Base-by-base conservation (phyloP, 257 asterid genomes). In the Thymus mandschuricus region DNA sequence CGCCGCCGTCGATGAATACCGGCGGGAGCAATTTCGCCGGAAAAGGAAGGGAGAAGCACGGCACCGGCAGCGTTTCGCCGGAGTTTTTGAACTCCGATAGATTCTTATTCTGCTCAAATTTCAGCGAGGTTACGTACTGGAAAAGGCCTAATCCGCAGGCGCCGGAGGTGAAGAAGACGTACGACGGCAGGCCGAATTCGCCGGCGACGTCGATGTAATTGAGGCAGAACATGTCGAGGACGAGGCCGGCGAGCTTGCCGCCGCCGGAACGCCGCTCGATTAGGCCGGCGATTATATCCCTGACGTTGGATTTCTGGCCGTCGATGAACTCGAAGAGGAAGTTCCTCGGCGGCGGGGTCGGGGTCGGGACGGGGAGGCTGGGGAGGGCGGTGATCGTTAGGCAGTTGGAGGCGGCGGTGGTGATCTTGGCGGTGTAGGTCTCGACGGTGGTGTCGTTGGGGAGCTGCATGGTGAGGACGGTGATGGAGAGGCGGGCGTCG, bases 221-320 rank as follows among this genome's bases (percentile, higher is more conserved):
- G 0, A 82, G 77, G 74, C 91, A 90, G 76, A 90, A 85, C 87
- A 88, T 76, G 68, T 86, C 90, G 2, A 91, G 71, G 21, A 91
- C 84, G 0, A 89, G 69, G 0, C 90, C 92, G 0, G 79, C 83
- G 0, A 84, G 29, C 2, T 56, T 41, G 63, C 21, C 30, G 64
- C 15, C 1, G 78, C 70, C 10, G 3, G 21, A 21, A 21, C 27
- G 27, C 0, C 56, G 68, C 0, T 63, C 11, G 21, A 80, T 4
- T 0, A 81, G 60, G 8, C 69, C 54, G 1, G 83, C 59, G 31
- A 91, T 70, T 5, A 43, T 49, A 1, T 81, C 80, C 71, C 86
- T 80, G 0, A 91, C 66, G 5, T 52, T 64, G n/a, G 52, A 15
- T 1, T 28, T 55, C 9, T 84, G 88, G 68, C 28, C 58, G 28